Evolutionary conservation across 345 rosid species (phyloP).

Genomic region (Aurinia saxatilis): DNA sequence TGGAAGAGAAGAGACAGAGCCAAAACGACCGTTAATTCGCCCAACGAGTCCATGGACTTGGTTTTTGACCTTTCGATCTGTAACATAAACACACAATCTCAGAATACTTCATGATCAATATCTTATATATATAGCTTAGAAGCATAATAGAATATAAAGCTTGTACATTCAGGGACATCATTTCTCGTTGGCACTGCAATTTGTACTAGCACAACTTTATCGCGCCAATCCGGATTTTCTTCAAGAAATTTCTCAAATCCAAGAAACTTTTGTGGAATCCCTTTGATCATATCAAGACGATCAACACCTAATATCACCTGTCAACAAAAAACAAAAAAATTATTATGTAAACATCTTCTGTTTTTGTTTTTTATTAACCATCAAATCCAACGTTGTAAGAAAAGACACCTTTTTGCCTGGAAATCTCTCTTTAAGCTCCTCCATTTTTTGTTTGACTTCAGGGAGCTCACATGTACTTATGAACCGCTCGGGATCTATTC

Average conservation of each 20-base stretch:
- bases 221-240: slow-evolving; percentile 73
- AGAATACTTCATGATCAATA: background rate
- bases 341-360: background rate
- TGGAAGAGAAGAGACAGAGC: slow-evolving; percentile 74
- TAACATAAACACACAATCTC: background rate
- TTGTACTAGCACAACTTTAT: slow-evolving; percentile 86
- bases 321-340: background rate
- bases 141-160: background rate
- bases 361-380: background rate
- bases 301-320: slow-evolving; percentile 70
- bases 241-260: slow-evolving; percentile 94
- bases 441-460: slow-evolving; percentile 55
- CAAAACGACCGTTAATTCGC: slow-evolving; percentile 92
- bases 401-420: slow-evolving; percentile 65
- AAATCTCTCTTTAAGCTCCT: slow-evolving; percentile 67
- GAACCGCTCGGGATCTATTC: slow-evolving; percentile 83
- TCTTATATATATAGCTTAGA: background rate
- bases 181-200: slow-evolving; percentile 98
- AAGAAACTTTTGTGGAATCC: slow-evolving; percentile 86
- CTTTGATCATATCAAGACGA: slow-evolving; percentile 93
- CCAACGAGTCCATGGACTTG: slow-evolving; percentile 97
- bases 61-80: slow-evolving; percentile 70
- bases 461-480: slow-evolving; percentile 50
- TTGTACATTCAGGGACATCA: slow-evolving; percentile 88
- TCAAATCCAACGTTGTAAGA: background rate